These are phyloP conservation scores for Ganoderma sp. DNA, from an alignment of 1,284 basidiomycete genomes.

Conservation along the genomic window DNA sequence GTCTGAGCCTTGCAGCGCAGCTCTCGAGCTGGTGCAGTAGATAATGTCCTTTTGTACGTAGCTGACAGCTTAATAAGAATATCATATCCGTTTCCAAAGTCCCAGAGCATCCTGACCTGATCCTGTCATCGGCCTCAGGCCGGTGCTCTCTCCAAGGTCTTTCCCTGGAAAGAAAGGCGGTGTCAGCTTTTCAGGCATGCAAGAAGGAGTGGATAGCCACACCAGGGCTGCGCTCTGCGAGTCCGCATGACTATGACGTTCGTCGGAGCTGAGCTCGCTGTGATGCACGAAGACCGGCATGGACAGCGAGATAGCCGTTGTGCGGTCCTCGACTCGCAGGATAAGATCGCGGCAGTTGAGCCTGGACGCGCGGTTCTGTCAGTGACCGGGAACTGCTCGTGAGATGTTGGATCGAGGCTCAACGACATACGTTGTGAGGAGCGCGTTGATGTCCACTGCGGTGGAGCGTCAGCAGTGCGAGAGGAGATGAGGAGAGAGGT, in stretches of 20 bases:
- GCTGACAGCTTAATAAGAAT: not conserved
- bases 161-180: not conserved
- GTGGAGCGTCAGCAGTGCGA: not conserved
- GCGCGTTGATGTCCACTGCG: constrained; percentile 2
- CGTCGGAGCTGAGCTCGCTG: not conserved
- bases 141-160: not conserved
- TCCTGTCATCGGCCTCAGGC: not conserved
- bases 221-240: not conserved
- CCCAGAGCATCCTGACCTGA: not conserved
- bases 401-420: not conserved
- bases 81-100: not conserved
- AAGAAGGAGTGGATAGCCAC: not conserved
- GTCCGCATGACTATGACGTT: not conserved
- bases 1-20: too few relatives aligned
- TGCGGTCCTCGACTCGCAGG: not conserved
- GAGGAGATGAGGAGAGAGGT: not conserved
- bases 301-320: not conserved
- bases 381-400: not conserved
- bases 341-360: not conserved
- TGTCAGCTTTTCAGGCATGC: not conserved
- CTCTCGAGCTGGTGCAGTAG: not conserved
- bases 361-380: not conserved
- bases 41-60: not conserved
- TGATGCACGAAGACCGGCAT: not conserved
- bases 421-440: not conserved